Evolutionary conservation across 495 filamentous ascomycete genomes (phyloP), one percentile per base, ranked within the genome.

Genomic region (Physcia stellaris): DNA sequence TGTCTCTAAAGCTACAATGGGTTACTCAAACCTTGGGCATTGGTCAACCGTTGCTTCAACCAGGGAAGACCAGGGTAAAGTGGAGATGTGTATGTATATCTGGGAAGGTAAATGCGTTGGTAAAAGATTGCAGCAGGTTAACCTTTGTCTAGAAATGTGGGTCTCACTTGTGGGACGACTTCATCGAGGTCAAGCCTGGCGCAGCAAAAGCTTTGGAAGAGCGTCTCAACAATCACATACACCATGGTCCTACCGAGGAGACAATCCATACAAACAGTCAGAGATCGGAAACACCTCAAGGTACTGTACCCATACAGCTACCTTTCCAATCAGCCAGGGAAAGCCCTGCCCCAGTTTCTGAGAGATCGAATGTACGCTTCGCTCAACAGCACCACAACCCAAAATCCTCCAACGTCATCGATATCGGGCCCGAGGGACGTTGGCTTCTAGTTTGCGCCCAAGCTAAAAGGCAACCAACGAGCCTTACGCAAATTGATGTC

Each of bases 121-220:
- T 9, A 18, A 2, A 1, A 3, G 13, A 16, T 31, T 16, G 6
- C 2, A 4, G 30, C 4, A 37, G 19, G 12, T 33, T 9, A 35
- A 9, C 18, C 3, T 5, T 4, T 15, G 12, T 7, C 29, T n/a
- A 57, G 54, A 32, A 41, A 19, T 63, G 56, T 31, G 59, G 58
- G 15, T 45, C 52, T 31, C 45, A 42, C 1, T 32, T 63, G 16
- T 56, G 55, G 23, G 59, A 63, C 32, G 58, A 63, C 45, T 62
- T 55, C 41, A 35, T 46, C 9, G 60, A 63, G 34, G 35, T 31
- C 12, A 41, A 53, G n/a, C 47, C 45, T 3, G 60, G 57, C 10
- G 58, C 59, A 27, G 57, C 58, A 16, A 41, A 50, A 13, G 45
- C 52, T 6, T 41, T 62, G 0, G 51, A 58, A 47, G 45, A 40